Percentiles rank a stretch among this genome's conserved stretches.
These are phyloP conservation scores for Nelumbo lutea DNA, from an alignment of 164 flowering plant genomes.

Conservation along the genomic window DNA sequence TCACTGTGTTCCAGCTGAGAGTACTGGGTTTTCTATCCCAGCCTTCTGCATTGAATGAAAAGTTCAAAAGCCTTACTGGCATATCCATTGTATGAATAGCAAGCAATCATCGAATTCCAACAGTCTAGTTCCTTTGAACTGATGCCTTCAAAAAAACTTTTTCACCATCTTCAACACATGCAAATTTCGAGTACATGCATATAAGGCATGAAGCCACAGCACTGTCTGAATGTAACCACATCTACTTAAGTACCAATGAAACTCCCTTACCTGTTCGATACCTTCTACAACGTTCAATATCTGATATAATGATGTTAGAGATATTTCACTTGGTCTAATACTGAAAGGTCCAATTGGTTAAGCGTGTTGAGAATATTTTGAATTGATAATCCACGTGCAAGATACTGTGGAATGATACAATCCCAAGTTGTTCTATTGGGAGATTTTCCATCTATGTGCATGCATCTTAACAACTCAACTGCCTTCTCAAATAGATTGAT, in stretches of 20 bases:
- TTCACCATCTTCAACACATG: conserved; percentile 16
- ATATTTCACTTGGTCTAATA: conserved; percentile 2
- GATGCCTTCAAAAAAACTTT: conserved; percentile 16
- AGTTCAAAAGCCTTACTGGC: conserved; percentile 17
- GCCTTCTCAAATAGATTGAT: conserved; percentile 16
- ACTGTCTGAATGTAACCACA: conserved; percentile 8
- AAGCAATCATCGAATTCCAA: conserved; percentile 26
- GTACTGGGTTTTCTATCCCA: conserved; percentile 19
- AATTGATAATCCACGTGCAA: conserved; percentile 7
- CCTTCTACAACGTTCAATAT: conserved; percentile 14
- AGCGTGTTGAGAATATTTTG: conserved; percentile 12
- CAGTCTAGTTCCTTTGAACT: conserved; percentile 14
- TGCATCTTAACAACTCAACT: conserved; percentile 15
- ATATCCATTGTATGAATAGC: conserved; percentile 20
- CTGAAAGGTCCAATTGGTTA: conserved; percentile 11
- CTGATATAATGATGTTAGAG: conserved; percentile 10
- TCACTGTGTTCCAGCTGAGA: conserved; percentile 20
- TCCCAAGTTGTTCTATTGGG: conserved; percentile 23
- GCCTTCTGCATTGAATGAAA: conserved; percentile 15
- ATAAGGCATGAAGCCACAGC: conserved; percentile 17
- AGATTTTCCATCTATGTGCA: conserved; percentile 15
- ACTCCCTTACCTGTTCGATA: conserved; percentile 16
- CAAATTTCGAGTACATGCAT: conserved; percentile 21
- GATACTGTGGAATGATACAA: conserved; percentile 14
- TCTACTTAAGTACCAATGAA: conserved; percentile 13